Evolutionary conservation across 2,329 filamentous ascomycete species (phyloP).

Genomic region (Diaporthe longicolla): DNA sequence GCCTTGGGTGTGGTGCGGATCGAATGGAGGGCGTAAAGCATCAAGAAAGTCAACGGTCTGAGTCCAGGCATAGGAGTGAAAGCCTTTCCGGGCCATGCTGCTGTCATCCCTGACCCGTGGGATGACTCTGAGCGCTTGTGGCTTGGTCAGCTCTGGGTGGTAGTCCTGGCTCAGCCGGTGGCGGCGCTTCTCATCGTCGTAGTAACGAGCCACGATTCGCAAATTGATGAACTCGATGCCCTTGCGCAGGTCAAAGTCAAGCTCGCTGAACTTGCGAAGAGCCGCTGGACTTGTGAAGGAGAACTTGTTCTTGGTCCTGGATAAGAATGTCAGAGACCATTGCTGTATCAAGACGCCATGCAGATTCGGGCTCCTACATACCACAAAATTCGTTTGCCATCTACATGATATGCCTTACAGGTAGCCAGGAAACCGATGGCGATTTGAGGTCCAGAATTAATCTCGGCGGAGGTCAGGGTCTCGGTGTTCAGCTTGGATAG

Average conservation of each 20-base stretch:
- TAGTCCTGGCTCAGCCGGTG: constrained; percentile 60
- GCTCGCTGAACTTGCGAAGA: constrained; percentile 63
- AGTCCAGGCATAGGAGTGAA: constrained; percentile 68
- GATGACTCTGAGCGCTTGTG: constrained; percentile 58
- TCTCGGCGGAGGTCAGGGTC: constrained; percentile 60
- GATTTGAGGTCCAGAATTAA: constrained; percentile 61
- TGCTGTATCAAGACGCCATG: neutral
- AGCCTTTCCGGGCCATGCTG: constrained; percentile 64
- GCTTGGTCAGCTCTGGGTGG: constrained; percentile 59
- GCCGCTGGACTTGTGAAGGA: constrained; percentile 67
- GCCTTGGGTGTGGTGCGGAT: constrained; percentile 56
- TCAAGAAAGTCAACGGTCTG: constrained; percentile 67
- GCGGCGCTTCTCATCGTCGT: constrained; percentile 62
- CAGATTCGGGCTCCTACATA: neutral
- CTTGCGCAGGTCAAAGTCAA: constrained; percentile 59
- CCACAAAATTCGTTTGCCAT: constrained; percentile 67
- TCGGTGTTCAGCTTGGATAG: constrained; percentile 61
- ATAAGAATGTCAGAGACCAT: neutral
- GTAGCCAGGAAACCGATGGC: constrained; percentile 68
- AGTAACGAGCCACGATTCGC: constrained; percentile 69
- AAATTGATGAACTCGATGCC: constrained; percentile 63
- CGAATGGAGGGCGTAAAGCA: constrained; percentile 65
- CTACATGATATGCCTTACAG: constrained; percentile 63
- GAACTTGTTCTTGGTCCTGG: constrained; percentile 62
- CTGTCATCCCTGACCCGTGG: constrained; percentile 59